These are phyloP conservation scores for Yarrowia deformans DNA, from an alignment of 805 yeast genomes.

Conservation along the genomic window DNA sequence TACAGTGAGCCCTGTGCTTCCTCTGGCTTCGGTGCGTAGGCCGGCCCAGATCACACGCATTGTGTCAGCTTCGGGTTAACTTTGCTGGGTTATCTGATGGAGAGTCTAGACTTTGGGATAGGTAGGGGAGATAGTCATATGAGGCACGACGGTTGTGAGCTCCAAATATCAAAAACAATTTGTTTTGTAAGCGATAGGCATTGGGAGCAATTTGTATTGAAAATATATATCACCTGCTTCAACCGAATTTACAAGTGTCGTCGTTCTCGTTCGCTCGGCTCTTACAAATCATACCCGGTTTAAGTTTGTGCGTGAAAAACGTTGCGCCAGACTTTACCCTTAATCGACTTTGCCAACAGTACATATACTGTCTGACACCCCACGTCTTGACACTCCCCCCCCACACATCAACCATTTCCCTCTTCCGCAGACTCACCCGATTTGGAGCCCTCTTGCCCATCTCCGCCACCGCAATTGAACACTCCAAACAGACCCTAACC, in stretches of 20 bases:
- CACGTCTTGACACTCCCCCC: too few relatives aligned
- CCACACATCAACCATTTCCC: slow-evolving; percentile 16
- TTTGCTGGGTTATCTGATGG: too few relatives aligned
- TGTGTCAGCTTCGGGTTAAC: too few relatives aligned
- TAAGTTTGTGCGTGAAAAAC: slow-evolving; percentile 30
- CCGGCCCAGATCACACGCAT: too few relatives aligned
- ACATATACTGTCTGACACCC: not conserved
- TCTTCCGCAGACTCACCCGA: slow-evolving; percentile 34
- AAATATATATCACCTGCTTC: not conserved
- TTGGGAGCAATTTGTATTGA: not conserved
- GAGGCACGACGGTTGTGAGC: too few relatives aligned
- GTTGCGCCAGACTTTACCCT: slow-evolving; percentile 32
- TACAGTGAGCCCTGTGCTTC: too few relatives aligned
- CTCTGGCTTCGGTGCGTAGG: too few relatives aligned
- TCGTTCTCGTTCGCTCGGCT: slow-evolving; percentile 2
- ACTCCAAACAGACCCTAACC: slow-evolving; percentile 11
- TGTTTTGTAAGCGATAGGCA: too few relatives aligned
- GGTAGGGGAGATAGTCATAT: too few relatives aligned
- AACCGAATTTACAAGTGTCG: too few relatives aligned
- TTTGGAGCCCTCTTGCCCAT: slow-evolving; percentile 37
- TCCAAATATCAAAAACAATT: too few relatives aligned
- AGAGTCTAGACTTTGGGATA: slow-evolving; percentile 7
- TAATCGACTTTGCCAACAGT: not conserved
- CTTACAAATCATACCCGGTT: slow-evolving; percentile 25
- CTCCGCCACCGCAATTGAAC: slow-evolving; percentile 36